Base-by-base conservation (phyloP, 768 basidiomycete species). In the Suillus cothurnatus region DNA sequence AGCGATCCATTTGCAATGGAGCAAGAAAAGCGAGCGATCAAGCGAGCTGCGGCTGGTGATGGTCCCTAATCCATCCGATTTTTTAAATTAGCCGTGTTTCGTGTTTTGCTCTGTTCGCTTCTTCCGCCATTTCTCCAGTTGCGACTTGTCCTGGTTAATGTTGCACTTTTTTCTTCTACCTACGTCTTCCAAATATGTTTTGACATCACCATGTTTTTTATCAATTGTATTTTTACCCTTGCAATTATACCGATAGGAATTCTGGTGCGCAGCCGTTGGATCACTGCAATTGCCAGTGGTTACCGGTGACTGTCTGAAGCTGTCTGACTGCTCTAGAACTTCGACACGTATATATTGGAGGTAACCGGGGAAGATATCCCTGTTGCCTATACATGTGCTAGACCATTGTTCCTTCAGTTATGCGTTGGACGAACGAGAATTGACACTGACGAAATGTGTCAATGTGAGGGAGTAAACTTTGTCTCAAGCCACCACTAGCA, bases 1-100 rank as follows among this genome's bases (percentile, higher is more conserved):
- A 83, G 82, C 56, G 86, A 88, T 19, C 83, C 86, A 21, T 77
- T 88, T 21, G 70, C 85, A 4, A 71, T 74, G 58, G 70, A 74
- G n/a, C 67, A 69, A 28, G 66, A 66, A 28, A 49, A 38, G 8
- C 62, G 61, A 17, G 69, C 39, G 14, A 28, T 39, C 66, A 70
- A 61, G 63, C 60, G 69, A 11, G 67, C 69, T 4, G 63, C 68
- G 8, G 71, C 73, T 70, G 62, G 57, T 62, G 49, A 66, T 38
- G 14, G 23, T 26, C 28, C 28, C 28, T 59, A 26, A 39, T 28
- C 17, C 31, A 32, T 55, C 31, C 12, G 32, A 32, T 3, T 14
- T 31, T 32, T 11, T 19, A 11, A 41, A 23, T n/a, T n/a, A 50
- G 23, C 36, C 1, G 19, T 28, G 19, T 36, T 57, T 41, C 58